Conservation (phyloP, 2,329 filamentous ascomycete species). For the Alternaria brassicicola region DNA sequence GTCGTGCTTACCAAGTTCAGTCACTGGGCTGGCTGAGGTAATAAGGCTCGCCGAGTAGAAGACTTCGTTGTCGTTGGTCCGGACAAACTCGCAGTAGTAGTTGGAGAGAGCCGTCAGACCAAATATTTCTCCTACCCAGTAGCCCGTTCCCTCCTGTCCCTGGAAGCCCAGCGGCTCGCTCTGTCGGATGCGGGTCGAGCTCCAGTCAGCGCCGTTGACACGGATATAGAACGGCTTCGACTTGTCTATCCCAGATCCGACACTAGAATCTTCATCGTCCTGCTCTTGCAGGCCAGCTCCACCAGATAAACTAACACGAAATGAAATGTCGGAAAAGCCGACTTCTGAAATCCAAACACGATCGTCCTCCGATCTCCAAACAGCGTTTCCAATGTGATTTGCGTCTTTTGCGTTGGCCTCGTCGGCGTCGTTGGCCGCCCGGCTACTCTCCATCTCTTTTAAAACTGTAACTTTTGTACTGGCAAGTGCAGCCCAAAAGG, state of each 20-base stretch:
- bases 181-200: conserved; percentile 71
- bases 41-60: conserved; percentile 75
- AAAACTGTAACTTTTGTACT: conserved; percentile 97
- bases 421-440: conserved; percentile 73
- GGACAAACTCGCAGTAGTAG: conserved; percentile 79
- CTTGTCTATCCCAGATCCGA: conserved; percentile 63
- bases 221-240: conserved; percentile 79
- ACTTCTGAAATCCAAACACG: conserved; percentile 84
- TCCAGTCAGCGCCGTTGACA: conserved; percentile 81
- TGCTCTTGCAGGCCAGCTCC: conserved; percentile 48
- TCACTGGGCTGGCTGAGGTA: conserved; percentile 65
- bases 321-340: conserved; percentile 77
- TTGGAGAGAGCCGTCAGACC: conserved; percentile 74
- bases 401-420: conserved; percentile 77
- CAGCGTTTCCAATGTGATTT: conserved; percentile 76
- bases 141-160: conserved; percentile 55
- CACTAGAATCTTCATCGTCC: conserved; percentile 47
- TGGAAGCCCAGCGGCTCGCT: conserved; percentile 55
- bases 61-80: conserved; percentile 67
- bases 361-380: conserved; percentile 71
- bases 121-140: conserved; percentile 73
- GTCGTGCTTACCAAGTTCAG: conserved; percentile 60
- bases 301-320: conserved; percentile 71
- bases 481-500: conserved; percentile 90
- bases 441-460: conserved; percentile 77